Base-by-base conservation (phyloP, 768 basidiomycete species). In the Cubamyces sp. region DNA sequence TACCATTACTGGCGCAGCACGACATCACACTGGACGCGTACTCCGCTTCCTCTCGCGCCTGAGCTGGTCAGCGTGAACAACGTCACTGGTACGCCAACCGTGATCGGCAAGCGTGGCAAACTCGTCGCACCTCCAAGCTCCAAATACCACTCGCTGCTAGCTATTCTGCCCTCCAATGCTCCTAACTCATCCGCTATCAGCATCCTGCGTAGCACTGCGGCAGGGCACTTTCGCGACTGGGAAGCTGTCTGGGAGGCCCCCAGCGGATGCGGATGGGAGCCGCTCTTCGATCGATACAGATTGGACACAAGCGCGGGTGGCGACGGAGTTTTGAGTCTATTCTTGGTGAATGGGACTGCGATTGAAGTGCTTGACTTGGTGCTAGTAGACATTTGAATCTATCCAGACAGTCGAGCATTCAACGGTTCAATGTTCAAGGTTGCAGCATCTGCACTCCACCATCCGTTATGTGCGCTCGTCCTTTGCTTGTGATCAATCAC, bases 71-170 rank as follows among this genome's bases (percentile, higher is more conserved):
- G 70, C 52, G 47, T 59, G 16, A 73, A 76, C 62, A 77, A 76
- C 69, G 69, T 76, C 46, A 77, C 76, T 5, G 67, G 62, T 28
- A 75, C 75, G 14, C 74, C 74, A 1, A 76, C 74, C 3, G 73
- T 74, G 39, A 76, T 74, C 63, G 76, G 77, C 37, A 77, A 78
- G 59, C 73, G 75, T 59, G 76, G 75, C 30, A 77, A 76, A 62
- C 67, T 76, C 41, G 73, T 69, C 46, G 62, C 67, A 2, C 65
- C 62, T 15, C 66, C 62, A 19, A 43, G 40, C 45, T 57, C 61
- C 11, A 47, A 51, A 26, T 49, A 51, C 30, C 39, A 37, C 16
- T 66, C 62, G 9, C 61, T 76, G 2, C 64, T 76, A 25, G 71
- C 71, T 12, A 64, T 75, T 34, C 62, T 76, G 16, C 76, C 77